phyloP scores from a whole-genome alignment of 345 rosid species.

The Kandelia obovata region DNA sequence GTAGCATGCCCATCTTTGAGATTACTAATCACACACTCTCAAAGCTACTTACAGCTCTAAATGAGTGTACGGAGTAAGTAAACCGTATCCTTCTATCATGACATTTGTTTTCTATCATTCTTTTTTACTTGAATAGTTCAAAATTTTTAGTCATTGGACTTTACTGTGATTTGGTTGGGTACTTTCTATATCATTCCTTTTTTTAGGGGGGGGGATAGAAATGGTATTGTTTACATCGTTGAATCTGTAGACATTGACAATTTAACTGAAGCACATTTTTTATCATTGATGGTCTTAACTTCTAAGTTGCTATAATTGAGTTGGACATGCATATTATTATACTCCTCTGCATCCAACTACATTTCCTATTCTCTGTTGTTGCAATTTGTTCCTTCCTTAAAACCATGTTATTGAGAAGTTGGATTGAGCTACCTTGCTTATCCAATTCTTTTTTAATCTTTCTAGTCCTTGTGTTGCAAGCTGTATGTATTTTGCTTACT shows the following conservation, averaged over 20 bases:
- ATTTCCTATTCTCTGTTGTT: neutral
- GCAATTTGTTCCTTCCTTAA: neutral
- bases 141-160: too few relatives aligned
- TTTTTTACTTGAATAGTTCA: too few relatives aligned
- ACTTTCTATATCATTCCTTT: too few relatives aligned
- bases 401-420: neutral
- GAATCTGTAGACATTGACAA: neutral
- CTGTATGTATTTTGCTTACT: too few relatives aligned
- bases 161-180: too few relatives aligned
- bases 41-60: constrained; percentile 95
- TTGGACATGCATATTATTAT: neutral
- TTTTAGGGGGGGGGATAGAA: too few relatives aligned
- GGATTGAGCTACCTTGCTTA: too few relatives aligned
- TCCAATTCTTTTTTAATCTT: neutral
- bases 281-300: too few relatives aligned
- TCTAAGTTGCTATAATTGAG: too few relatives aligned
- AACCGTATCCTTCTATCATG: neutral
- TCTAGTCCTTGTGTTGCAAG: neutral
- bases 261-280: neutral
- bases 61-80: constrained; percentile 99
- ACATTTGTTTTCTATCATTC: neutral
- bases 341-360: neutral
- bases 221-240: neutral
- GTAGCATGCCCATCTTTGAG: constrained; percentile 85
- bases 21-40: constrained; percentile 85